Evolutionary conservation across 2,329 filamentous ascomycete genomes (phyloP).

Genomic region (Fusarium acutatum): DNA sequence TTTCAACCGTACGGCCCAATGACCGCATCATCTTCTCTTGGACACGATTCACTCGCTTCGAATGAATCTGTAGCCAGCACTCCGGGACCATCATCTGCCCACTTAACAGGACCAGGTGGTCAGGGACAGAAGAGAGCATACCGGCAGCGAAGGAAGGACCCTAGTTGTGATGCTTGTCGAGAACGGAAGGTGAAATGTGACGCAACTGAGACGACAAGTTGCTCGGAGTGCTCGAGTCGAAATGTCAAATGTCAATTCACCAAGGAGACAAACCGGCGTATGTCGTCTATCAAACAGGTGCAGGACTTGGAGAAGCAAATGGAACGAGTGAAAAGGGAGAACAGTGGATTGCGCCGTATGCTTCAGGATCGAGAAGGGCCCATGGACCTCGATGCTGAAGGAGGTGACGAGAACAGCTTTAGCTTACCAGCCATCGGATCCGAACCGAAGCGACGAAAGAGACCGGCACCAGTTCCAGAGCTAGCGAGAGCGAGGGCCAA

Average conservation of each 20-base stretch:
- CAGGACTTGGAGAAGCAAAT: slow-evolving; percentile 96
- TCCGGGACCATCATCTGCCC: slow-evolving; percentile 52
- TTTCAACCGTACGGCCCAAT: slow-evolving; percentile 65
- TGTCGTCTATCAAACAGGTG: slow-evolving; percentile 99
- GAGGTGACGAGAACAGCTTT: slow-evolving; percentile 58
- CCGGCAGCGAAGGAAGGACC: slow-evolving; percentile 92
- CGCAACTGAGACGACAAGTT: slow-evolving; percentile 94
- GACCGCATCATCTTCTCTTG: slow-evolving; percentile 58
- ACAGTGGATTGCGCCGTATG: slow-evolving; percentile 75
- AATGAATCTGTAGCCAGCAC: slow-evolving; percentile 66
- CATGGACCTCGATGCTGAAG: slow-evolving; percentile 59
- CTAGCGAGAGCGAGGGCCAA: slow-evolving; percentile 77
- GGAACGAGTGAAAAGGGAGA: slow-evolving; percentile 80
- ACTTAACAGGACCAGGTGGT: slow-evolving; percentile 52
- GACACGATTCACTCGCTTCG: slow-evolving; percentile 69
- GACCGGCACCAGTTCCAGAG: slow-evolving; percentile 70
- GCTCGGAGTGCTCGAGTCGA: slow-evolving; percentile 95
- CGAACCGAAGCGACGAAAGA: slow-evolving; percentile 70
- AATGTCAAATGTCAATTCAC: slow-evolving; percentile 99
- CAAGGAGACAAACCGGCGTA: slow-evolving; percentile 96
- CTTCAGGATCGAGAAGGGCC: slow-evolving; percentile 61
- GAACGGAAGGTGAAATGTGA: slow-evolving; percentile 91
- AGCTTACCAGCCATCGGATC: slow-evolving; percentile 72
- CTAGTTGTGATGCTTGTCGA: slow-evolving; percentile 95
- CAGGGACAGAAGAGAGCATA: slow-evolving; percentile 92